Base-by-base conservation (phyloP, 257 asterid species). In the Hygrophila difformis region DNA sequence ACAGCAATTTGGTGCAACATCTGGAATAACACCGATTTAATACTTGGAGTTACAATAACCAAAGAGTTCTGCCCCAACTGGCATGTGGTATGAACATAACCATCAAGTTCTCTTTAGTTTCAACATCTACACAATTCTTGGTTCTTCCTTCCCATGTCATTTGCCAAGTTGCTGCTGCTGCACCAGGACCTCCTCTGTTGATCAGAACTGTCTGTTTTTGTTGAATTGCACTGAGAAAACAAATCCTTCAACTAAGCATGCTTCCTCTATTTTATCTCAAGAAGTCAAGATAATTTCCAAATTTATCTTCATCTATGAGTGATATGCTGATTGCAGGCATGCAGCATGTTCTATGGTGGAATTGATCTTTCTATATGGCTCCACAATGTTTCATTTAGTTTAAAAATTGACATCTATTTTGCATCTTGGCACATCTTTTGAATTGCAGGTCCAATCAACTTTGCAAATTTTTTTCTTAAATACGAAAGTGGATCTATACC, bases 361-460 rank as follows among this genome's bases (percentile, higher is more conserved):
- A n/a, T n/a, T n/a, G n/a, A n/a, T n/a, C n/a, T n/a, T n/a, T n/a
- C n/a, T n/a, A n/a, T n/a, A n/a, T n/a, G n/a, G n/a, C 29, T 7
- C 29, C 29, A 3, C 29, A 3, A 3, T 7, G 5, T 2, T 2
- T 7, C 29, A 3, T 24, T 2, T 2, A 24, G 39, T 38, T 40
- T 20, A 42, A 14, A 3, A 34, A 13, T 24, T 53, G 49, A 33
- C 51, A 20, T 6, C 50, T 18, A 60, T 19, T 18, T 11, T 1
- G 19, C 18, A 36, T 29, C 20, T 16, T 38, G 19, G 23, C 12
- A 8, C 15, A 15, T 17, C 16, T 19, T n/a, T 52, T 38, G 50
- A 28, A 39, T 54, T 65, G 65, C 83, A 87, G 97, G 94, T 88
- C 28, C 70, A 77, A 63, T 59, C 84, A 44, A 79, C 85, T 51